These are phyloP conservation scores for Calonectria pteridis DNA, from an alignment of 2,329 filamentous ascomycete genomes.

Conservation along the genomic window DNA sequence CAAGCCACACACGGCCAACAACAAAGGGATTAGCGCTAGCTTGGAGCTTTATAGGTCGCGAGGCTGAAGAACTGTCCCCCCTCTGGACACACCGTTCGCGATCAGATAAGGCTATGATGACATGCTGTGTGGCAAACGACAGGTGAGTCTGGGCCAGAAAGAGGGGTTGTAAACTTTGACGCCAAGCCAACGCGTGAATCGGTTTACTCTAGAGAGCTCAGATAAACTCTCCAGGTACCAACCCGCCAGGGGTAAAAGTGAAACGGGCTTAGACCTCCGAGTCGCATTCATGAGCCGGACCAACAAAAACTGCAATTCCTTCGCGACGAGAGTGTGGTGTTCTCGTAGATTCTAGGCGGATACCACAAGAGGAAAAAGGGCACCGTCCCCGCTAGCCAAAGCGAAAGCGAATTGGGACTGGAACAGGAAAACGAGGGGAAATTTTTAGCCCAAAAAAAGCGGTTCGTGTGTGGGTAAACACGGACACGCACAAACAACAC, in stretches of 20 bases:
- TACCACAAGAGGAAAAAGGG: slow-evolving; percentile 6
- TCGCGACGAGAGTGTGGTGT: not conserved
- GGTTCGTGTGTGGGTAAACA: not conserved
- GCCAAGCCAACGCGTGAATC: not conserved
- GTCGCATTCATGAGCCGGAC: not conserved
- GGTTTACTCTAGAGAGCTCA: not conserved
- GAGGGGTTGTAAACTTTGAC: not conserved
- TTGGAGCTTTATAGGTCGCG: not conserved
- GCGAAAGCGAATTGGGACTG: not conserved
- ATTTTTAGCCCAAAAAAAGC: not conserved
- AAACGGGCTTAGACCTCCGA: not conserved
- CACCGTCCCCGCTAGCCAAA: not conserved
- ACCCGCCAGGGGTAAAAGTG: not conserved
- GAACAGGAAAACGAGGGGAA: not conserved
- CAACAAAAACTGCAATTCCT: not conserved
- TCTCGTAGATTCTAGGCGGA: slow-evolving; percentile 13
- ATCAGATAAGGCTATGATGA: not conserved
- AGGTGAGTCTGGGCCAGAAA: not conserved
- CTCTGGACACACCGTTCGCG: not conserved
- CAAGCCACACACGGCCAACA: not conserved
- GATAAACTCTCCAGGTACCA: not conserved
- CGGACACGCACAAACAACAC: not conserved
- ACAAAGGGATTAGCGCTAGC: not conserved
- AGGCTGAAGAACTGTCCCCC: not conserved
- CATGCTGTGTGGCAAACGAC: not conserved